Conservation (phyloP, 192 early-diverging fungal genomes). For the Mortierella antarctica region DNA sequence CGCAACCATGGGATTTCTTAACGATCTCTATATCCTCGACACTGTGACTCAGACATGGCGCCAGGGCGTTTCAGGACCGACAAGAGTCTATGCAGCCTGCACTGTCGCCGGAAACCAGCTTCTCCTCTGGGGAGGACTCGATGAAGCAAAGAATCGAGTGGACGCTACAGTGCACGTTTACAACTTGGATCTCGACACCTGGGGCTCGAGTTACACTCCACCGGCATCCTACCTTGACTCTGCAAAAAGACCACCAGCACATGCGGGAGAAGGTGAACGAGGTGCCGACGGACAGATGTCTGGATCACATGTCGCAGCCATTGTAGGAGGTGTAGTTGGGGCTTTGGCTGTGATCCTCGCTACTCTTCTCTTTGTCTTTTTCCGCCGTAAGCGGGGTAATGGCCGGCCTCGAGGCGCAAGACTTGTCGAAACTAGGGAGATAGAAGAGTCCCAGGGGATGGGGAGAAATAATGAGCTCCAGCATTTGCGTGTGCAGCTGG, state of each 20-base stretch:
- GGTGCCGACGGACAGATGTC: neutral
- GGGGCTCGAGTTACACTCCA: slow-evolving; percentile 26
- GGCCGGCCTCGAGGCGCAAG: neutral
- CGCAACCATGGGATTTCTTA: neutral
- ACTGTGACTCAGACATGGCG: slow-evolving; percentile 13
- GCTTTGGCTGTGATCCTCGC: slow-evolving; percentile 16
- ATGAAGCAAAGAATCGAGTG: neutral
- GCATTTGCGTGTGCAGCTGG: slow-evolving; percentile 6
- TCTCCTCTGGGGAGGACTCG: slow-evolving; percentile 33
- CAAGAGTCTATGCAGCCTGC: slow-evolving; percentile 22
- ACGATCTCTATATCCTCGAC: slow-evolving; percentile 30
- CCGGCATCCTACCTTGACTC: slow-evolving; percentile 1
- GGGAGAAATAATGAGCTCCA: slow-evolving; percentile 17
- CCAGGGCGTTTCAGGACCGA: slow-evolving; percentile 9
- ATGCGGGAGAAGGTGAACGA: neutral
- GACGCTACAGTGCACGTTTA: slow-evolving; percentile 10
- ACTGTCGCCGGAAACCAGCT: slow-evolving; percentile 38
- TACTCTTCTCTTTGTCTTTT: slow-evolving; percentile 3
- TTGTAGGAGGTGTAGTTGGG: slow-evolving; percentile 34
- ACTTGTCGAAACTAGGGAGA: neutral
- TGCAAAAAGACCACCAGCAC: neutral
- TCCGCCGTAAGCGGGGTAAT: neutral
- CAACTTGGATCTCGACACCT: slow-evolving; percentile 5
- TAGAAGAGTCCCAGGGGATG: slow-evolving; percentile 9
- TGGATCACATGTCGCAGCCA: slow-evolving; percentile 17